Evolutionary conservation across 2,329 filamentous ascomycete species (phyloP).

Genomic region (Colletotrichum limetticola): DNA sequence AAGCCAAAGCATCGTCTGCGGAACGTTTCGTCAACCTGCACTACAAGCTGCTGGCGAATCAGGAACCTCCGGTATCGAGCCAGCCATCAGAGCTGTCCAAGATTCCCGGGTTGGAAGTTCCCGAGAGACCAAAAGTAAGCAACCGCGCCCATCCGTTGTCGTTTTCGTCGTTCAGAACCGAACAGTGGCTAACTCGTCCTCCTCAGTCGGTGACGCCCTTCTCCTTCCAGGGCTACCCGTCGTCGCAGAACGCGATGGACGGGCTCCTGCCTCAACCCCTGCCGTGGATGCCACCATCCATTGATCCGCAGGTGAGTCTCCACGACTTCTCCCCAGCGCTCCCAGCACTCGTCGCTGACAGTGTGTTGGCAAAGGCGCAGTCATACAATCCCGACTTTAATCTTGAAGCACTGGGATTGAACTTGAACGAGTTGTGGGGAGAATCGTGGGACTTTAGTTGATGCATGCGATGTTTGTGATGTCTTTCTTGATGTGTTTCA

Average conservation of each 20-base stretch:
- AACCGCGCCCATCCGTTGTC: background rate
- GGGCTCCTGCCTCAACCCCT: conserved; percentile 41
- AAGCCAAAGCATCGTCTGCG: conserved; percentile 67
- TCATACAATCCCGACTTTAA: conserved; percentile 63
- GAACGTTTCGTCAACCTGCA: conserved; percentile 70
- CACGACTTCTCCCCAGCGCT: conserved; percentile 34
- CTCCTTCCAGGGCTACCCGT: conserved; percentile 42
- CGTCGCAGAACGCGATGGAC: conserved; percentile 32
- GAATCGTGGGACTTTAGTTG: conserved; percentile 58
- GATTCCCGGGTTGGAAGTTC: conserved; percentile 46
- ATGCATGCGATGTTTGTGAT: conserved; percentile 23
- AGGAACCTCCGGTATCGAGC: conserved; percentile 56
- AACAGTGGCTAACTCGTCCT: conserved; percentile 13
- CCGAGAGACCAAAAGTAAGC: conserved; percentile 53
- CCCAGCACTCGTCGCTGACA: conserved; percentile 34
- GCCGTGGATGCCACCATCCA: conserved; percentile 45
- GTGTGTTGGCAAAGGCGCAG: conserved; percentile 41
- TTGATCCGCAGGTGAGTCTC: conserved; percentile 40
- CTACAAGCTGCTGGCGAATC: conserved; percentile 65
- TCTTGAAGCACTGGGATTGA: conserved; percentile 63
- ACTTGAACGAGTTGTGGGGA: conserved; percentile 67
- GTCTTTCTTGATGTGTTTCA: background rate
- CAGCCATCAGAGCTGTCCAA: conserved; percentile 40
- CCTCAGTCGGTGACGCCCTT: conserved; percentile 55
- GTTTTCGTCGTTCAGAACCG: background rate